phyloP scores from a whole-genome alignment of 1,284 basidiomycete species.

The Cerioporus squamosus region DNA sequence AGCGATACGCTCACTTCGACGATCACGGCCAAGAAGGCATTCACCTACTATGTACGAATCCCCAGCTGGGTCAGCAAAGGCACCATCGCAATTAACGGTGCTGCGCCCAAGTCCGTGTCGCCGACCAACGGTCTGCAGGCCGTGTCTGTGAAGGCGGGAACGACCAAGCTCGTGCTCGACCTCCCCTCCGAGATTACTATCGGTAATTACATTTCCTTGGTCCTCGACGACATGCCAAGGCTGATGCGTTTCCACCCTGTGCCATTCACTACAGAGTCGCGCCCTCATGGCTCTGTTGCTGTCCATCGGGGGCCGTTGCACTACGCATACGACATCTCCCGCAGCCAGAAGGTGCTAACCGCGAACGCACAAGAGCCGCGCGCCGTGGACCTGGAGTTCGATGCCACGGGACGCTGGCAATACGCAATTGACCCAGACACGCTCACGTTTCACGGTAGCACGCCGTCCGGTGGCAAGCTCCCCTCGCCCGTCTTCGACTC shows the following conservation, averaged over 20 bases:
- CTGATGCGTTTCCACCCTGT: not conserved
- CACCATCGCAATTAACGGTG: constrained; percentile 53
- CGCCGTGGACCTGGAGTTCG: constrained; percentile 57
- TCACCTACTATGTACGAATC: constrained; percentile 59
- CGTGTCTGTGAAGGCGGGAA: constrained; percentile 47
- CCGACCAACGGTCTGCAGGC: constrained; percentile 54
- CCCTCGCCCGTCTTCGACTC: constrained; percentile 61
- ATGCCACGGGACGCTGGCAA: constrained; percentile 53
- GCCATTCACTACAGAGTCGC: constrained; percentile 41
- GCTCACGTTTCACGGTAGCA: constrained; percentile 47
- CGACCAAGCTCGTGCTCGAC: constrained; percentile 49
- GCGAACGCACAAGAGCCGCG: constrained; percentile 50
- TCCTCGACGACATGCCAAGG: not conserved
- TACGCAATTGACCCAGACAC: constrained; percentile 60
- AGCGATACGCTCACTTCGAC: constrained; percentile 54
- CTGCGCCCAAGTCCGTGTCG: constrained; percentile 36
- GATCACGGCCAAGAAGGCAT: constrained; percentile 50
- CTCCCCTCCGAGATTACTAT: constrained; percentile 53
- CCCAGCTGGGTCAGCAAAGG: constrained; percentile 58
- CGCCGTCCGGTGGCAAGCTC: constrained; percentile 42
- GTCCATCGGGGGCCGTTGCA: constrained; percentile 60
- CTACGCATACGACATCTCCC: constrained; percentile 56
- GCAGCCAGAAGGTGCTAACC: constrained; percentile 47
- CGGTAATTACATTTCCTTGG: constrained; percentile 35
- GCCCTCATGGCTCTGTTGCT: constrained; percentile 56